Evolutionary conservation across 345 rosid genomes (phyloP), one percentile per base, ranked within the genome.

Genomic region (Eucalyptus sp.): DNA sequence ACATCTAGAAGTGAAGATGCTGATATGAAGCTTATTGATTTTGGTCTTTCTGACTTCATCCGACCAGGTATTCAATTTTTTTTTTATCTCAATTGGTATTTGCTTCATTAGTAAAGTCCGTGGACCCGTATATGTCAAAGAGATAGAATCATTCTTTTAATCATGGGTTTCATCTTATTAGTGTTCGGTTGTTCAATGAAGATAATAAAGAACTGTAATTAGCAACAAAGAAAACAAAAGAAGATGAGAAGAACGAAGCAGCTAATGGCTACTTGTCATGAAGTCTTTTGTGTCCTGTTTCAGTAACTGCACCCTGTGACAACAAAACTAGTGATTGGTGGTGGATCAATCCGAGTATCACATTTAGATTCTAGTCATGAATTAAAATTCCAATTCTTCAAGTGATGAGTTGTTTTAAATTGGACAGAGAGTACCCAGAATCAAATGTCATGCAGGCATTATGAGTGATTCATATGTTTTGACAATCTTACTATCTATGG

Each of bases 21-120:
- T 88, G 88, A 93, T 89, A 92, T 98, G 95, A 98, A 95, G 94
- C 94, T 95, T 84, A 98, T 97, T 88, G 99, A 98, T 89, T 98
- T 98, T 92, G 99, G 99, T 66, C 95, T 96, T 71, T 96, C 99
- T 88, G 98, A 97, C 91, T 97, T 91, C 91, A 90, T 91, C 52
- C 91, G 91, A 91, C 95, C 97, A 90, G 99, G 98, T 96, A 95
- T 89, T 52, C 44, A 50, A 22, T 18, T 2, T 31, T 50, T n/a
- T 86, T 50, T 86, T 50, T 62, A 13, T 33, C 81, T 11, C 20
- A 22, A 71, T 76, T 76, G 44, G 22, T 71, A 68, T 37, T 71
- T 71, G 46, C 81, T 71, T 71, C 27, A 20, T 37, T 43, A 76
- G 27, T 37, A 37, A 37, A 6, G 44, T 76, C 46, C 7, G 22